A percentile compares a stretch with the other conserved stretches of the same genome.
Evolutionary conservation across 2,329 filamentous ascomycete genomes (phyloP).

Genomic region (Curvularia sp.): DNA sequence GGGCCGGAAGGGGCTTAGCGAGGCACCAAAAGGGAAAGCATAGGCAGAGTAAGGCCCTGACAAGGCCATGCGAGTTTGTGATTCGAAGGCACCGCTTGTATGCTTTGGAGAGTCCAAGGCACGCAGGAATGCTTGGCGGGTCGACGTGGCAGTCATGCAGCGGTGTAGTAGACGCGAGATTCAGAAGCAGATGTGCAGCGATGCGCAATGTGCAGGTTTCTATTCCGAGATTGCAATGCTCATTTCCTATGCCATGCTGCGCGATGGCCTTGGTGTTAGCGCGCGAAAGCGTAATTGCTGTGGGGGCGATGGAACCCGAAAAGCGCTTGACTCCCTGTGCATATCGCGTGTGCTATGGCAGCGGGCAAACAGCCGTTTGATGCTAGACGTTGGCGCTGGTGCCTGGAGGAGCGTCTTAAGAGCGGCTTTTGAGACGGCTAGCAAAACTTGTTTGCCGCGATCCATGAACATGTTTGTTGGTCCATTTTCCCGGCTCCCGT

Average conservation of each 20-base stretch:
- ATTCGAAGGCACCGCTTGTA: conserved; percentile 11
- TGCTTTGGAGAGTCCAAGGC: neutral
- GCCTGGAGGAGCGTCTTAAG: neutral
- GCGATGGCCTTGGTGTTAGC: conserved; percentile 11
- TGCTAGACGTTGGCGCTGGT: neutral
- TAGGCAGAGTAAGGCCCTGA: conserved; percentile 12
- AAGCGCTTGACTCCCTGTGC: conserved; percentile 3
- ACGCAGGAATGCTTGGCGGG: neutral
- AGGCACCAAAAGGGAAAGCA: conserved; percentile 1
- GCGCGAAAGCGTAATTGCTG: conserved; percentile 5
- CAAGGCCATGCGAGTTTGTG: conserved; percentile 13
- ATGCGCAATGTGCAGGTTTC: conserved; percentile 18
- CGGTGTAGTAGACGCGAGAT: conserved; percentile 2
- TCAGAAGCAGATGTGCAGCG: conserved; percentile 9
- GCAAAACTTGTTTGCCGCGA: neutral
- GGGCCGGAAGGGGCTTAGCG: conserved; percentile 2
- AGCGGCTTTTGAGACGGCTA: neutral
- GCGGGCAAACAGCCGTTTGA: conserved; percentile 8
- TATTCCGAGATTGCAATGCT: conserved; percentile 19
- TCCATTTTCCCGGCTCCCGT: neutral
- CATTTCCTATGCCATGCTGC: conserved; percentile 16
- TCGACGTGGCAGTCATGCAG: conserved; percentile 15
- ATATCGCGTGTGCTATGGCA: conserved; percentile 1
- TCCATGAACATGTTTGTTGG: neutral
- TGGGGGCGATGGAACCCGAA: conserved; percentile 5